phyloP scores from a whole-genome alignment of 2,329 filamentous ascomycete species.

The Aspergillus floridensis region DNA sequence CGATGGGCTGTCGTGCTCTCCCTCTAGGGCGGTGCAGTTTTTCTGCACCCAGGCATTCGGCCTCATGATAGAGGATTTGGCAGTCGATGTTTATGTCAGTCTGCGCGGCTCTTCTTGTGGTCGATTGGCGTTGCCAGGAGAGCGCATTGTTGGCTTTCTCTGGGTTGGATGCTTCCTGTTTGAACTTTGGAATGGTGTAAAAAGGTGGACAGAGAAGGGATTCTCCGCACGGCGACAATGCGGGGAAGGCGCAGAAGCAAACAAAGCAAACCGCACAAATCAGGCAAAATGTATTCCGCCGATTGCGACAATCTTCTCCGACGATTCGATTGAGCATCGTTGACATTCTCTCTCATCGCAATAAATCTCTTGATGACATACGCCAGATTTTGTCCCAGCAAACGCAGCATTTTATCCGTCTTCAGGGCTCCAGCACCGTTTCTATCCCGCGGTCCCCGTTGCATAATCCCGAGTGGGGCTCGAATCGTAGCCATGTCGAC shows the following conservation, averaged over 20 bases:
- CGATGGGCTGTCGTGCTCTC: too few species aligned
- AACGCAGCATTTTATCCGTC: not conserved
- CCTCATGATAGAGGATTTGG: too few species aligned
- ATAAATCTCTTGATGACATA: constrained; percentile 11
- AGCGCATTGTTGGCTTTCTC: too few species aligned
- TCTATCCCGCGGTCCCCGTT: not conserved
- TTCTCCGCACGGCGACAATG: too few species aligned
- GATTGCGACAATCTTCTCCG: constrained; percentile 2
- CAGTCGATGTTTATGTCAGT: too few species aligned
- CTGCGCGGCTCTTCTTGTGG: too few species aligned
- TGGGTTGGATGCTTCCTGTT: too few species aligned
- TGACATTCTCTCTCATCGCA: not conserved
- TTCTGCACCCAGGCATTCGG: too few species aligned
- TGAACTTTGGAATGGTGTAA: too few species aligned
- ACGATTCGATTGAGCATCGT: not conserved
- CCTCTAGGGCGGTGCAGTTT: too few species aligned
- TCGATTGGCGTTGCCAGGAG: too few species aligned
- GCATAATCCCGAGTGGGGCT: constrained; percentile 9
- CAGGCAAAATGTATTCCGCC: constrained; percentile 10
- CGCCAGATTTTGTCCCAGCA: not conserved
- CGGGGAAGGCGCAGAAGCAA: not conserved
- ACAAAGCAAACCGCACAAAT: constrained; percentile 15
- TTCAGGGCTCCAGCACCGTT: not conserved
- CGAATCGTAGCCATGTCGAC: constrained; percentile 32
- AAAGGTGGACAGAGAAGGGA: too few species aligned